Conservation (phyloP, 139 green algal species). For the Volvox reticuliferus region DNA sequence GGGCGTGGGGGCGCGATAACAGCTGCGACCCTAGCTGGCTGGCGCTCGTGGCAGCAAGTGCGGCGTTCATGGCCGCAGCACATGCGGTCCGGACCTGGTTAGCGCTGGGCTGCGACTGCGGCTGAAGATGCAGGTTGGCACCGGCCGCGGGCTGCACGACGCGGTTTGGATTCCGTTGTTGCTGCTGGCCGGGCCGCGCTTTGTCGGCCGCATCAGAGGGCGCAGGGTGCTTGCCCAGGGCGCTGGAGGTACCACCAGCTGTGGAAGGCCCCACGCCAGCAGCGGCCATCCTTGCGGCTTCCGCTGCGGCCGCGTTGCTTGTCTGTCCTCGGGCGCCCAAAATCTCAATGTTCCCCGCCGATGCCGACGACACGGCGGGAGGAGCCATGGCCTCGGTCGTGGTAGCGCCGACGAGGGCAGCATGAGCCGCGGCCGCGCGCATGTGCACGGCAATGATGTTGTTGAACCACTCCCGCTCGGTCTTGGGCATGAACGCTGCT, state of each 20-base stretch:
- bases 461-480: conserved; percentile 60
- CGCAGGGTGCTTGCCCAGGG: conserved; percentile 5
- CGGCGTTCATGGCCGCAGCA: background rate
- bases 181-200: too few relatives aligned
- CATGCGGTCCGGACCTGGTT: conserved; percentile 18
- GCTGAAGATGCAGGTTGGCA: conserved; percentile 10
- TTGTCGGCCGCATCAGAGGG: background rate
- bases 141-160: background rate
- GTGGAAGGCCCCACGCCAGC: too few relatives aligned
- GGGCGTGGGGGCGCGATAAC: background rate
- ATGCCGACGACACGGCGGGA: background rate
- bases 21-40: conserved; percentile 12
- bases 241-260: background rate
- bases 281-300: too few relatives aligned
- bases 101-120: background rate
- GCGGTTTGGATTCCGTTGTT: background rate
- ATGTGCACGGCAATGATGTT: conserved; percentile 51
- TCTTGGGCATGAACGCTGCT: conserved; percentile 64
- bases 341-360: too few relatives aligned
- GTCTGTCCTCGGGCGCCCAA: too few relatives aligned
- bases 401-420: background rate
- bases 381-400: background rate
- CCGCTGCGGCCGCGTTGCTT: too few relatives aligned
- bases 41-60: background rate
- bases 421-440: background rate